Evolutionary conservation across 495 filamentous ascomycete genomes (phyloP).

Genomic region (Mytilinidion resinicola): DNA sequence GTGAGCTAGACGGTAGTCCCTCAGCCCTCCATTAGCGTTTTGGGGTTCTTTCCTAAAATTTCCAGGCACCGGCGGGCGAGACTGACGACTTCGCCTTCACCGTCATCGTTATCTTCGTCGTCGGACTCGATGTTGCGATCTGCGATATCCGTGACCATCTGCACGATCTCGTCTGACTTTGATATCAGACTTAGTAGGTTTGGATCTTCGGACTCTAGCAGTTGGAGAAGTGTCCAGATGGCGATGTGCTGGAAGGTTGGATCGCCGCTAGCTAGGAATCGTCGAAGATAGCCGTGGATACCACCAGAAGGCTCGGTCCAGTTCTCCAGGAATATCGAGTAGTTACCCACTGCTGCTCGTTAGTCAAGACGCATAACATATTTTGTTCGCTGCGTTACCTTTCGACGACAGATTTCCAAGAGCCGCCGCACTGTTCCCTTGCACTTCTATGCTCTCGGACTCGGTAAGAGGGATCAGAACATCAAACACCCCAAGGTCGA

Average conservation of each 20-base stretch:
- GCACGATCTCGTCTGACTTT: conserved; percentile 78
- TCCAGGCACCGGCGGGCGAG: conserved; percentile 86
- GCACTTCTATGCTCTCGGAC: conserved; percentile 93
- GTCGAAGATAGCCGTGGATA: conserved; percentile 87
- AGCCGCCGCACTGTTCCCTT: conserved; percentile 95
- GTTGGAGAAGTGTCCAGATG: conserved; percentile 93
- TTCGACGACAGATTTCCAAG: conserved; percentile 95
- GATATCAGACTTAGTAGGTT: conserved; percentile 77
- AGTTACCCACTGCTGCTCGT: conserved; percentile 72
- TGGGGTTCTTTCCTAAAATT: conserved; percentile 57
- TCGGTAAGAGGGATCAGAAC: conserved; percentile 92
- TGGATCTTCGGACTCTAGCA: conserved; percentile 89
- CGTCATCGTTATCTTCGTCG: conserved; percentile 75
- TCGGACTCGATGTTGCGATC: conserved; percentile 88
- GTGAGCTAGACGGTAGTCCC: too few relatives aligned
- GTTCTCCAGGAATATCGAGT: conserved; percentile 88
- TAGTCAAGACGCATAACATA: neutral
- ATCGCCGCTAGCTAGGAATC: conserved; percentile 90
- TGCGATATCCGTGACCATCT: conserved; percentile 83
- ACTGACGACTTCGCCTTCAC: conserved; percentile 87
- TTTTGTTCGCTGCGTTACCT: conserved; percentile 47
- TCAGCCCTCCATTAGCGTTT: conserved; percentile 52
- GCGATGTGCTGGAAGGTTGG: conserved; percentile 98
- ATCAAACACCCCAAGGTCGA: conserved; percentile 93
- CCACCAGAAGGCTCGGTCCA: conserved; percentile 90